Conservation (phyloP, 2,329 filamentous ascomycete species). For the Ophiostoma novo-ulmi region DNA sequence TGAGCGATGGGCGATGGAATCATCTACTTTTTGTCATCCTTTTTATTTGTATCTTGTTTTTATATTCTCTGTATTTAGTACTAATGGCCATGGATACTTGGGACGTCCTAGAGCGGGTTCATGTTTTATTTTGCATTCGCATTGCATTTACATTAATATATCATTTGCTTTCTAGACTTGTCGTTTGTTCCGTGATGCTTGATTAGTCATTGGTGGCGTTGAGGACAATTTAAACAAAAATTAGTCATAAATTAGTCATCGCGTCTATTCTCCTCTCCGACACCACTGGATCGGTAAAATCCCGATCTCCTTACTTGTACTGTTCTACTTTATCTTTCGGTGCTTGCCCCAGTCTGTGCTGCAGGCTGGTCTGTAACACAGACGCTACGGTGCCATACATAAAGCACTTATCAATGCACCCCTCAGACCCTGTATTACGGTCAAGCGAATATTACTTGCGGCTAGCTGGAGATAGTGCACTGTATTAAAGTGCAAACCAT, state of each 20-base stretch:
- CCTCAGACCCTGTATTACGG: neutral
- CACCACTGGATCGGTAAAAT: neutral
- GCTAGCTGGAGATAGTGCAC: neutral
- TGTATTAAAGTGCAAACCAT: constrained; percentile 3
- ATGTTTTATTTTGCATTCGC: neutral
- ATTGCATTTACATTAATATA: constrained; percentile 7
- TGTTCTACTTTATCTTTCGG: neutral
- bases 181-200: neutral
- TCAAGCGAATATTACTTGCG: constrained; percentile 2
- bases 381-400: neutral
- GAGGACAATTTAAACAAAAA: neutral
- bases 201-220: neutral
- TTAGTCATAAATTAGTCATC: neutral
- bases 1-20: neutral
- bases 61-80: neutral
- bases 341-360: neutral
- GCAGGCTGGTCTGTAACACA: neutral
- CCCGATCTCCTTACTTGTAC: neutral
- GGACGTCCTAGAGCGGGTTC: constrained; percentile 20
- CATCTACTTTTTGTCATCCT: neutral
- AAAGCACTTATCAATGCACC: constrained; percentile 5
- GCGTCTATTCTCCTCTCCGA: neutral
- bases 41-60: neutral
- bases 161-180: neutral
- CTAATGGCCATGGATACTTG: neutral